Percentiles rank a stretch among this genome's conserved stretches.
Evolutionary conservation across 306 rosid genomes (phyloP).

Genomic region (Vigna radiata): DNA sequence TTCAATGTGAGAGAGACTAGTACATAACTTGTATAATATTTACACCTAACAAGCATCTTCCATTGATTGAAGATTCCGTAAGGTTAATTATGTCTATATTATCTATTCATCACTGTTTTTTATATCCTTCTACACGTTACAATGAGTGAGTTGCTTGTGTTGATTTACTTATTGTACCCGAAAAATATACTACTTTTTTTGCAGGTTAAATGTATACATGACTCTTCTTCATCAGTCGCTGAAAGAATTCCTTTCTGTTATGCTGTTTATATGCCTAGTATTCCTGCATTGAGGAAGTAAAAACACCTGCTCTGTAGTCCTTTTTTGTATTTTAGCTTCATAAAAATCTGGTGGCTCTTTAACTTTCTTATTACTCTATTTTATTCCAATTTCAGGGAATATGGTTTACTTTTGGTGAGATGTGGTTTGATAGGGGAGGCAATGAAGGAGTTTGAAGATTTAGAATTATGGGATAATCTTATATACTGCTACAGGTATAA

Average conservation of each 20-base stretch:
- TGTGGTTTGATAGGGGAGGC: conserved; percentile 98
- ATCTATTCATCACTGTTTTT: conserved; percentile 5
- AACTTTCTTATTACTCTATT: conserved; percentile 6
- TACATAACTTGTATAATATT: neutral
- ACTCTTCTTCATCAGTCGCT: conserved; percentile 66
- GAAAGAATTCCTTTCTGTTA: conserved; percentile 72
- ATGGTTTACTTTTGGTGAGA: conserved; percentile 87
- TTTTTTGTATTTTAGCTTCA: neutral
- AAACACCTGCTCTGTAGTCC: conserved; percentile 34
- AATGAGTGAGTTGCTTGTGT: conserved; percentile 17
- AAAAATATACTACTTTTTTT: conserved; percentile 31
- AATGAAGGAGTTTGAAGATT: conserved; percentile 80
- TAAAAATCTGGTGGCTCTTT: conserved; percentile 25
- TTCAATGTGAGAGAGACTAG: neutral
- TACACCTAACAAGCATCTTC: neutral
- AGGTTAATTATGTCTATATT: neutral
- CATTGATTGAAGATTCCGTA: neutral
- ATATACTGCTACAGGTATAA: conserved; percentile 85
- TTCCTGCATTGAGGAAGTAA: conserved; percentile 91
- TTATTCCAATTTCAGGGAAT: conserved; percentile 66
- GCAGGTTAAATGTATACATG: conserved; percentile 75
- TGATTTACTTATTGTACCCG: conserved; percentile 38
- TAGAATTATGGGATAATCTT: conserved; percentile 97
- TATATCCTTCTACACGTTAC: neutral
- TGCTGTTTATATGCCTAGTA: conserved; percentile 71